Conservation (phyloP, 441 rosid genomes). For the Raphanus hybrid region DNA sequence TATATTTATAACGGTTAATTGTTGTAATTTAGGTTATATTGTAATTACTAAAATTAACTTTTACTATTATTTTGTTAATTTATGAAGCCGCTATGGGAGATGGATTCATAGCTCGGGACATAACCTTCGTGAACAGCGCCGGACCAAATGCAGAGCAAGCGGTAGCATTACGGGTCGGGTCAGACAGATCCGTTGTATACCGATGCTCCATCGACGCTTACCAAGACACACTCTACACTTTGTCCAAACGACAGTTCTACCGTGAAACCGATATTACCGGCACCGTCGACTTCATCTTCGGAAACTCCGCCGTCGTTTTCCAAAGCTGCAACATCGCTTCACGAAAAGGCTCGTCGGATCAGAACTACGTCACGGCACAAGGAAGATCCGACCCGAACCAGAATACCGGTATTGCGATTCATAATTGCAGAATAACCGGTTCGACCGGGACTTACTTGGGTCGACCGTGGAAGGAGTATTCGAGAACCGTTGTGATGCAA, state of each 20-base stretch:
- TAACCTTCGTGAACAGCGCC: constrained; percentile 51
- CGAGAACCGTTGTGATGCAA: constrained; percentile 49
- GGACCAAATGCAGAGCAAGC: constrained; percentile 49
- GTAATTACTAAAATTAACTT: background rate
- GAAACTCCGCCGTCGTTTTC: constrained; percentile 47
- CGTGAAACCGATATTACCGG: constrained; percentile 44
- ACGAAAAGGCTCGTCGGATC: constrained; percentile 34
- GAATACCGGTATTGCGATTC: constrained; percentile 50
- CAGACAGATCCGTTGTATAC: constrained; percentile 45
- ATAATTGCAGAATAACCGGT: constrained; percentile 42
- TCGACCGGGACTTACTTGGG: constrained; percentile 46
- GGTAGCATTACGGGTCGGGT: constrained; percentile 50
- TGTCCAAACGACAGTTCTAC: constrained; percentile 50
- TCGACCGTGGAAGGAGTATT: constrained; percentile 49
- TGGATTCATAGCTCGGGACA: constrained; percentile 51
- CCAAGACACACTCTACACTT: constrained; percentile 53
- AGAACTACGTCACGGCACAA: constrained; percentile 46
- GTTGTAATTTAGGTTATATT: background rate
- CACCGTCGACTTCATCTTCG: constrained; percentile 52
- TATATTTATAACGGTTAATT: background rate
- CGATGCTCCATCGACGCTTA: constrained; percentile 46
- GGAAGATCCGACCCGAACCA: constrained; percentile 46
- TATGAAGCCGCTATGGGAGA: constrained; percentile 49
- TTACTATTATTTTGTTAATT: background rate
- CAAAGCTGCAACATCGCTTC: constrained; percentile 46